These are phyloP conservation scores for Suillus weaverae DNA, from an alignment of 768 basidiomycete genomes.

Conservation along the genomic window DNA sequence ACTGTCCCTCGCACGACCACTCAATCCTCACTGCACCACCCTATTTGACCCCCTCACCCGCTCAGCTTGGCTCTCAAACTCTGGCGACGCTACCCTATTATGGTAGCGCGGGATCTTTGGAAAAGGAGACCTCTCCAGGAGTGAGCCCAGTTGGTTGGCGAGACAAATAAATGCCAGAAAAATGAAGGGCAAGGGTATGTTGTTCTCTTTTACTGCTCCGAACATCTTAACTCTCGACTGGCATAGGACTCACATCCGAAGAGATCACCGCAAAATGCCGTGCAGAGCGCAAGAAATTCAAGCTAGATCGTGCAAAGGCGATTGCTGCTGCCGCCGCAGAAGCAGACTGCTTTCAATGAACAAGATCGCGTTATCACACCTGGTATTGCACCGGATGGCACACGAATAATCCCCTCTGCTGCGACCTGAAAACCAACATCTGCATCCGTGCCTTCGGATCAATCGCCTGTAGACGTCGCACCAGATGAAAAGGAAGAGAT, in stretches of 20 bases:
- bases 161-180: conserved; percentile 66
- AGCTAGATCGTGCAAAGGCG: conserved; percentile 86
- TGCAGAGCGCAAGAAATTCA: conserved; percentile 88
- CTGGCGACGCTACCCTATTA: conserved; percentile 62
- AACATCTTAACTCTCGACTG: not conserved
- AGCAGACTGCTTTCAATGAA: conserved; percentile 72
- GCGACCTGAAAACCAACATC: conserved; percentile 72
- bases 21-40: conserved; percentile 76
- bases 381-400: conserved; percentile 50
- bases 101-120: conserved; percentile 97
- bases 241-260: conserved; percentile 77
- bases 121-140: conserved; percentile 91
- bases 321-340: conserved; percentile 80
- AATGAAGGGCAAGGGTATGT: conserved; percentile 57
- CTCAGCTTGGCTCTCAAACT: conserved; percentile 83
- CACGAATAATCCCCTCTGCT: conserved; percentile 64
- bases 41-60: conserved; percentile 75
- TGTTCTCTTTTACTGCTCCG: not conserved
- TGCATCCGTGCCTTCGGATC: conserved; percentile 19
- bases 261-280: conserved; percentile 88
- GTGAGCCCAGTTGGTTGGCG: conserved; percentile 92
- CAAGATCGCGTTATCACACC: conserved; percentile 65
- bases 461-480: conserved; percentile 29
- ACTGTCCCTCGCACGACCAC: conserved; percentile 52
- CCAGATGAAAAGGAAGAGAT: conserved; percentile 43